Conservation (phyloP, 768 basidiomycete species). For the Cubamyces lactineus region DNA sequence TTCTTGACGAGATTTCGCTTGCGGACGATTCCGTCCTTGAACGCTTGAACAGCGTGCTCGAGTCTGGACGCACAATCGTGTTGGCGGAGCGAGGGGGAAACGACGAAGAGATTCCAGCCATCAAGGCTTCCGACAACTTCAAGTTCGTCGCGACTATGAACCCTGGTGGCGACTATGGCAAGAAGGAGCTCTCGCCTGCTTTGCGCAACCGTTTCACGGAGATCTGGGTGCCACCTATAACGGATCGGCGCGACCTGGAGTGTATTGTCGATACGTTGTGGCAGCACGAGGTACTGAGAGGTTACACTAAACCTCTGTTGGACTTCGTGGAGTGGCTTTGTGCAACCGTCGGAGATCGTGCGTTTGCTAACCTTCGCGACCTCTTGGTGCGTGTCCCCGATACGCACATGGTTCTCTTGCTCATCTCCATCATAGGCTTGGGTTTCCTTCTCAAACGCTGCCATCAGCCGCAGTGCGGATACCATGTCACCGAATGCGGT, state of each 20-base stretch:
- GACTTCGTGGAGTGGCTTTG: conserved; percentile 86
- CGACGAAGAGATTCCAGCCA: conserved; percentile 63
- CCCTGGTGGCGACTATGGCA: conserved; percentile 98
- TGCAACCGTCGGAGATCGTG: conserved; percentile 56
- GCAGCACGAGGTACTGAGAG: conserved; percentile 54
- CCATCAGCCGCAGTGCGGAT: conserved; percentile 26
- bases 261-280: conserved; percentile 78
- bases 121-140: conserved; percentile 71
- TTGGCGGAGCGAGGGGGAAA: conserved; percentile 91
- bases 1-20: conserved; percentile 95
- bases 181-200: conserved; percentile 97
- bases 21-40: conserved; percentile 99
- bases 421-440: conserved; percentile 63
- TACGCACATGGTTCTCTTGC: neutral
- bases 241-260: conserved; percentile 70
- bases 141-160: conserved; percentile 98
- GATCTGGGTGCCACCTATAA: conserved; percentile 94
- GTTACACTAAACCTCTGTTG: conserved; percentile 65
- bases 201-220: conserved; percentile 98
- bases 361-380: conserved; percentile 81
- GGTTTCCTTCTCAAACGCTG: conserved; percentile 84
- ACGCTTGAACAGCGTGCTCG: conserved; percentile 95
- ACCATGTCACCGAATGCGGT: conserved; percentile 50
- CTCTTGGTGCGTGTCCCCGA: conserved; percentile 63
- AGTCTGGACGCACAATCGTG: conserved; percentile 84